Conservation (phyloP, 176 grass and related monocot genomes). For the Tuctoria greenei region DNA sequence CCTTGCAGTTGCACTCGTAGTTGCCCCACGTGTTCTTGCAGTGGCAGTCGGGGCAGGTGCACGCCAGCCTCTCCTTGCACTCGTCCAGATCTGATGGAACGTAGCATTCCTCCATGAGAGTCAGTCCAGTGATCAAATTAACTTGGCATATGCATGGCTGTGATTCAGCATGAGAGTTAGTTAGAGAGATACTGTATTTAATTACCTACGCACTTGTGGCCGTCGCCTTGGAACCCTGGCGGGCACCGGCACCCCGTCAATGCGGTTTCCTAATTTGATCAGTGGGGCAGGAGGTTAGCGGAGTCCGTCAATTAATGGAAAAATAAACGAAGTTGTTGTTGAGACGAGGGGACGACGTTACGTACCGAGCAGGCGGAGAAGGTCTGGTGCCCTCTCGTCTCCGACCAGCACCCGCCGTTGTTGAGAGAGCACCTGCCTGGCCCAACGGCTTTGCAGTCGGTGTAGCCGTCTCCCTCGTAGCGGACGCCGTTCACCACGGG, state of each 20-base stretch:
- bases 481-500: conserved; percentile 66
- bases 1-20: conserved; percentile 83
- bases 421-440: conserved; percentile 73
- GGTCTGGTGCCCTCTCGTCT: conserved; percentile 35
- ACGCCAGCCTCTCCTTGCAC: conserved; percentile 89
- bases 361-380: conserved; percentile 91
- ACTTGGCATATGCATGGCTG: neutral
- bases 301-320: neutral
- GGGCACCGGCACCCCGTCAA: conserved; percentile 69
- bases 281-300: neutral
- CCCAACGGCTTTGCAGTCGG: conserved; percentile 71
- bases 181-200: too few relatives aligned
- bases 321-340: too few relatives aligned
- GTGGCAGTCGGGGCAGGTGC: conserved; percentile 77
- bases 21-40: conserved; percentile 96
- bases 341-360: too few relatives aligned
- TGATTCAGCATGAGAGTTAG: neutral
- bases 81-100: conserved; percentile 70
- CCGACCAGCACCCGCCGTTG: conserved; percentile 90
- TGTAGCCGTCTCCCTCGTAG: conserved; percentile 83
- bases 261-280: conserved; percentile 28
- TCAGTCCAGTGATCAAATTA: neutral
- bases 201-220: conserved; percentile 77
- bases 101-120: neutral
- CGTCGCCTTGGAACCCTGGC: conserved; percentile 64